Evolutionary conservation across 2,329 filamentous ascomycete species (phyloP).

Genomic region (Biscogniauxia marginata): DNA sequence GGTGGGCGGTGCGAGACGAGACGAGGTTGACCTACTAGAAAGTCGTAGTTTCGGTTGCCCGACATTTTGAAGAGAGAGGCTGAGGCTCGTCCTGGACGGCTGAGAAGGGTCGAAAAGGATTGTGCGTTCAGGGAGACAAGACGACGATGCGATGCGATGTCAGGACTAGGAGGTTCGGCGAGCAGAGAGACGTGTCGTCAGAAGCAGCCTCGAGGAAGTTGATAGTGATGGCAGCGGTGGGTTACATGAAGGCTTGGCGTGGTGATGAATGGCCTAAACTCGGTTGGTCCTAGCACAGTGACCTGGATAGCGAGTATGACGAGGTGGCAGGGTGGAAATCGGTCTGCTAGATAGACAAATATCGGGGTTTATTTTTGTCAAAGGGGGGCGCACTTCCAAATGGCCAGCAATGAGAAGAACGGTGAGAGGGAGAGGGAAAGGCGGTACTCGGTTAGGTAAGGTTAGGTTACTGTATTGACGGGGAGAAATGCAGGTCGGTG

Average conservation of each 20-base stretch:
- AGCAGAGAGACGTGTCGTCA: slow-evolving; percentile 24
- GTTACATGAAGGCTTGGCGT: slow-evolving; percentile 22
- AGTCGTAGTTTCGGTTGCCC: slow-evolving; percentile 98
- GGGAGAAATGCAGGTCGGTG: slow-evolving; percentile 1
- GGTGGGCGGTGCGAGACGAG: background rate
- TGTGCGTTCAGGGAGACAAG: background rate
- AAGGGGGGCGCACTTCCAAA: no score
- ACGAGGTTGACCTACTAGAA: slow-evolving; percentile 67
- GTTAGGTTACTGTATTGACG: background rate
- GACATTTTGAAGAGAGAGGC: slow-evolving; percentile 65
- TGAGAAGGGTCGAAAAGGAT: slow-evolving; percentile 2
- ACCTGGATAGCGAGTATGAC: background rate
- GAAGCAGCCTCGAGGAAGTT: slow-evolving; percentile 5
- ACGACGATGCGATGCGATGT: background rate
- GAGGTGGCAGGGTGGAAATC: background rate
- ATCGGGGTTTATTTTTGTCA: background rate
- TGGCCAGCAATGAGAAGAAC: background rate
- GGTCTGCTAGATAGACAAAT: background rate
- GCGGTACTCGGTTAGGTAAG: background rate
- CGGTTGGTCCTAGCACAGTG: slow-evolving; percentile 23
- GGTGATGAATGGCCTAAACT: slow-evolving; percentile 23
- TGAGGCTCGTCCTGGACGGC: slow-evolving; percentile 23
- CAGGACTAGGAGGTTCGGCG: background rate
- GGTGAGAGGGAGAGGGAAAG: background rate
- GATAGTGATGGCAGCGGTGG: slow-evolving; percentile 8